phyloP scores from a whole-genome alignment of 257 asterid species.

The Thymus quinquecostatus region DNA sequence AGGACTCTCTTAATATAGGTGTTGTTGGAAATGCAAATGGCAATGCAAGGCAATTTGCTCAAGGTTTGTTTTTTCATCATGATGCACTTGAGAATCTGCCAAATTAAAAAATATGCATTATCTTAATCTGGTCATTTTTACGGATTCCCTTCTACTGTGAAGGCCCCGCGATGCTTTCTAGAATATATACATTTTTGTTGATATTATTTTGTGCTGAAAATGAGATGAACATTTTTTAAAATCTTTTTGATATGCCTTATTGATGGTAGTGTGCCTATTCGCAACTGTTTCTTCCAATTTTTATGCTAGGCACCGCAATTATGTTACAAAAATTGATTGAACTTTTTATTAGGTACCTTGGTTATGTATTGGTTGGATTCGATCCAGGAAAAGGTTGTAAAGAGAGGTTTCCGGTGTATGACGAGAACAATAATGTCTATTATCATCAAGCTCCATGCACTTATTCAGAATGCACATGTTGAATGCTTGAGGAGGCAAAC shows the following conservation, averaged over 20 bases:
- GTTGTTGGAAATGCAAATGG: constrained; percentile 32
- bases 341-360: constrained; percentile 47
- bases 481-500: constrained; percentile 64
- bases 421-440: constrained; percentile 56
- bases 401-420: constrained; percentile 57
- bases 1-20: constrained; percentile 35
- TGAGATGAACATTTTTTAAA: too few relatives aligned
- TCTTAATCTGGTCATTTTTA: constrained; percentile 17
- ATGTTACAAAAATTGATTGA: background rate
- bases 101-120: background rate
- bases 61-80: constrained; percentile 48
- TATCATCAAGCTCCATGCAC: constrained; percentile 45
- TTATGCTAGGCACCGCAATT: background rate
- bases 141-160: constrained; percentile 8
- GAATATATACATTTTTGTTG: background rate
- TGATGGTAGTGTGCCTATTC: background rate
- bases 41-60: constrained; percentile 40
- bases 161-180: background rate
- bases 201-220: constrained; percentile 10
- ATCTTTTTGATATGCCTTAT: background rate
- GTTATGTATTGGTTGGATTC: constrained; percentile 51
- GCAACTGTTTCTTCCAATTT: background rate
- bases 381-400: constrained; percentile 64
- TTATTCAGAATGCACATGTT: constrained; percentile 46
- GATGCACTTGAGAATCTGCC: constrained; percentile 28